phyloP scores from a whole-genome alignment of 441 rosid species.

The Euphorbia celastroides region DNA sequence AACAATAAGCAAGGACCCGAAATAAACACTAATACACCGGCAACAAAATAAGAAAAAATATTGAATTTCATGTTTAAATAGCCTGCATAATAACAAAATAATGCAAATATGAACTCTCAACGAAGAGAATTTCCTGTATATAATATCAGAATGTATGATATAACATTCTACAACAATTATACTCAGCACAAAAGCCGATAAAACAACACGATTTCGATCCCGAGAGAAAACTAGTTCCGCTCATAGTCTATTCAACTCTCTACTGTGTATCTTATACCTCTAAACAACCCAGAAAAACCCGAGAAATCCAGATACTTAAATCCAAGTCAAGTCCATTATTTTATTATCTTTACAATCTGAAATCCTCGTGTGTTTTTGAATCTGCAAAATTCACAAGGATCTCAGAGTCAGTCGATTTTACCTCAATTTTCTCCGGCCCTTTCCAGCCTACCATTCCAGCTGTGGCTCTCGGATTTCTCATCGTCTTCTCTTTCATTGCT shows the following conservation, averaged over 20 bases:
- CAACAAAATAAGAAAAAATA: no score
- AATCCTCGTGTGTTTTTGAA: slow-evolving; percentile 27
- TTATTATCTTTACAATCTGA: slow-evolving; percentile 16
- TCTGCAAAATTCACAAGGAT: slow-evolving; percentile 51
- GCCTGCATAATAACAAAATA: no score
- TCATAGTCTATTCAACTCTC: slow-evolving; percentile 13
- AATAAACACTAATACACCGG: no score
- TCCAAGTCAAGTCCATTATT: slow-evolving; percentile 19
- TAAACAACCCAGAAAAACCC: neutral
- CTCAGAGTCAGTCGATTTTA: slow-evolving; percentile 22
- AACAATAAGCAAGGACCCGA: no score
- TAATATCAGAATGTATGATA: slow-evolving; percentile 6
- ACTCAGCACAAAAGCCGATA: slow-evolving; percentile 5
- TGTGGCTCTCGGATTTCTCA: slow-evolving; percentile 60
- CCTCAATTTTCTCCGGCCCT: slow-evolving; percentile 31
- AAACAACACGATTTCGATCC: neutral
- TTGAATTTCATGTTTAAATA: no score
- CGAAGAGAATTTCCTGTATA: neutral
- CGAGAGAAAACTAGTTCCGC: slow-evolving; percentile 8
- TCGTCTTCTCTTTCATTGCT: slow-evolving; percentile 56
- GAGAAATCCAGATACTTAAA: neutral
- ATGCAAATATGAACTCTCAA: no score
- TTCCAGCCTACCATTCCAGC: slow-evolving; percentile 50
- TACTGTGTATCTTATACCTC: slow-evolving; percentile 6
- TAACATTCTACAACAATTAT: slow-evolving; percentile 1